phyloP scores from a whole-genome alignment of 2,329 filamentous ascomycete species.

The Neonectria magnoliae region DNA sequence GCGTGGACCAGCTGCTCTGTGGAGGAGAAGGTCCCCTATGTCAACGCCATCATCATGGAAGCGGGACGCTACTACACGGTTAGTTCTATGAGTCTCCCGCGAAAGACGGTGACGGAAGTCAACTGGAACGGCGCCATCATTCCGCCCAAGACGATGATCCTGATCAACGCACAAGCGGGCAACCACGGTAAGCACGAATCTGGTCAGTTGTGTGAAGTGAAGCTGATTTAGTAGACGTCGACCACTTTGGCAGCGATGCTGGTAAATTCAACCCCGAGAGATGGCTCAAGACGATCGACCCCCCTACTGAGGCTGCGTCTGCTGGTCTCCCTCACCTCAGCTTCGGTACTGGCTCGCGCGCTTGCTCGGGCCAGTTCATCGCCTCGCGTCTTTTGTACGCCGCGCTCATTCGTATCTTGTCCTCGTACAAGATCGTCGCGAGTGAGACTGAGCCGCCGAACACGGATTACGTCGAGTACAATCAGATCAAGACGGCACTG shows the following conservation, averaged over 20 bases:
- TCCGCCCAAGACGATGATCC: conserved; percentile 62
- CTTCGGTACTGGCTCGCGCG: conserved; percentile 62
- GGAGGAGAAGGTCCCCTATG: conserved; percentile 59
- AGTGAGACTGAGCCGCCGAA: conserved; percentile 62
- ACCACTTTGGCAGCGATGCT: conserved; percentile 59
- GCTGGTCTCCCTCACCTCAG: conserved; percentile 55
- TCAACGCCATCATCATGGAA: conserved; percentile 61
- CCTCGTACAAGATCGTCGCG: conserved; percentile 60
- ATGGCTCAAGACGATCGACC: conserved; percentile 53
- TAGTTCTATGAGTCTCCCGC: conserved; percentile 61
- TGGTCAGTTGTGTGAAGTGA: too few relatives aligned
- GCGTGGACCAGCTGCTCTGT: conserved; percentile 57
- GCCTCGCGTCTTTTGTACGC: conserved; percentile 60
- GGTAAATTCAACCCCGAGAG: conserved; percentile 59
- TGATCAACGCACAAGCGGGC: conserved; percentile 65
- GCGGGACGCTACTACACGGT: conserved; percentile 64
- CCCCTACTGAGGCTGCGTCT: conserved; percentile 45
- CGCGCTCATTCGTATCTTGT: conserved; percentile 59
- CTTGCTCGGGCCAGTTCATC: conserved; percentile 62
- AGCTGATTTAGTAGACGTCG: conserved; percentile 50
- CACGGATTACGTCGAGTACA: conserved; percentile 71
- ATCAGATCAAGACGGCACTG: conserved; percentile 66
- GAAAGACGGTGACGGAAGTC: conserved; percentile 61
- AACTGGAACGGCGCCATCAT: conserved; percentile 62
- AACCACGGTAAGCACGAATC: conserved; percentile 56